These are phyloP conservation scores for Tephrocybe sp. DNA, from an alignment of 768 basidiomycete genomes.

Conservation along the genomic window DNA sequence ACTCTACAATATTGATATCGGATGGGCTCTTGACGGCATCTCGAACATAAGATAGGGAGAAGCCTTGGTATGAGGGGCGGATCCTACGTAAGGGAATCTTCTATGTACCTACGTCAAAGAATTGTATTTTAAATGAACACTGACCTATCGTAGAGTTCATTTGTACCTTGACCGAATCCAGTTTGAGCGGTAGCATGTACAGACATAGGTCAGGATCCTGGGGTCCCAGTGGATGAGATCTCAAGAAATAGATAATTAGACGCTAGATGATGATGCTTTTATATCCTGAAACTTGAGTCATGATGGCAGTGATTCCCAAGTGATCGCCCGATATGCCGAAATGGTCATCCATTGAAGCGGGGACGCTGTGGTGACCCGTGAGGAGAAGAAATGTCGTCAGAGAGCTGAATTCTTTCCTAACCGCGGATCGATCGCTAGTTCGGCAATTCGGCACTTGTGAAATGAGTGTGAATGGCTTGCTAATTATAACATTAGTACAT, in stretches of 20 bases:
- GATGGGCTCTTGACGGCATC: constrained; percentile 32
- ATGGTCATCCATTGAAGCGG: no score
- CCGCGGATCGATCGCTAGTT: no score
- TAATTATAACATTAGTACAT: no score
- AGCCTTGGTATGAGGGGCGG: constrained; percentile 78
- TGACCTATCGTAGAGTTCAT: constrained; percentile 76
- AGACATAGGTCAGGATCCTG: constrained; percentile 21
- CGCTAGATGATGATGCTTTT: background rate
- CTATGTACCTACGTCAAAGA: background rate
- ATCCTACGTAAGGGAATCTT: constrained; percentile 43
- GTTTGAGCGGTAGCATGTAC: constrained; percentile 67
- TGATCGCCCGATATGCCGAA: no score
- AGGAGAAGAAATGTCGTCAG: no score
- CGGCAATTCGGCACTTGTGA: no score
- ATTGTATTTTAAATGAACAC: background rate
- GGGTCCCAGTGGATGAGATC: background rate
- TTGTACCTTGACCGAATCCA: constrained; percentile 81
- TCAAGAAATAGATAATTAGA: background rate
- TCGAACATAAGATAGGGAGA: constrained; percentile 60
- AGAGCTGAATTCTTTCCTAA: no score
- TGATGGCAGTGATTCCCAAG: no score
- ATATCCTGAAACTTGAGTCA: no score
- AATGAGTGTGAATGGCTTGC: no score
- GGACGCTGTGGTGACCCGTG: no score
- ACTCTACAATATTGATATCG: constrained; percentile 71